A percentile compares a stretch with the other conserved stretches of the same genome.
Conservation (phyloP, 495 filamentous ascomycete genomes). For the Hypoxylon crocopeplum region DNA sequence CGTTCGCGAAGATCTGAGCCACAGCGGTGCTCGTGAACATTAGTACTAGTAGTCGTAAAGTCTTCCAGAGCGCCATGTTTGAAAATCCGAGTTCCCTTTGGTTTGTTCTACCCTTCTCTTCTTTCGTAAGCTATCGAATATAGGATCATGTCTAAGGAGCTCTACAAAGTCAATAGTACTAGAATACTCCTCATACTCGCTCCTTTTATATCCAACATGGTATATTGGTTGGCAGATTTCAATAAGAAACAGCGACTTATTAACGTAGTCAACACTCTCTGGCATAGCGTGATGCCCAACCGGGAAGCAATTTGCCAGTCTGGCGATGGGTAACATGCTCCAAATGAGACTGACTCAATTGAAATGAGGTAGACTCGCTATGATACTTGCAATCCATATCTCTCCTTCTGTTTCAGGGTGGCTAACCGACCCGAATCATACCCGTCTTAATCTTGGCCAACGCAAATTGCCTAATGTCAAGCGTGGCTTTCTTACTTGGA, state of each 20-base stretch:
- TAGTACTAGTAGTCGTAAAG: background rate
- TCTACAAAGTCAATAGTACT: background rate
- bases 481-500: background rate
- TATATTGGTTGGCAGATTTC: background rate
- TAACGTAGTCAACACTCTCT: background rate
- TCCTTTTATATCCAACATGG: background rate
- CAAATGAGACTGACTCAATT: constrained; percentile 9
- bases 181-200: background rate
- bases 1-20: constrained; percentile 4
- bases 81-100: background rate
- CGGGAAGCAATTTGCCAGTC: constrained; percentile 7
- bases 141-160: no score
- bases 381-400: background rate
- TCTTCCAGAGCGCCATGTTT: constrained; percentile 1
- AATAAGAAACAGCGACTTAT: background rate
- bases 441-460: background rate
- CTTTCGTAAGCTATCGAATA: background rate
- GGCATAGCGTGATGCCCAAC: background rate
- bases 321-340: background rate
- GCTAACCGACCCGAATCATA: background rate
- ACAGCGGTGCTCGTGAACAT: background rate
- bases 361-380: background rate
- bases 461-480: background rate
- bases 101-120: background rate
- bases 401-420: background rate